These are phyloP conservation scores for Scheffersomyces stambukii DNA, from an alignment of 1,139 yeast genomes.

Conservation along the genomic window DNA sequence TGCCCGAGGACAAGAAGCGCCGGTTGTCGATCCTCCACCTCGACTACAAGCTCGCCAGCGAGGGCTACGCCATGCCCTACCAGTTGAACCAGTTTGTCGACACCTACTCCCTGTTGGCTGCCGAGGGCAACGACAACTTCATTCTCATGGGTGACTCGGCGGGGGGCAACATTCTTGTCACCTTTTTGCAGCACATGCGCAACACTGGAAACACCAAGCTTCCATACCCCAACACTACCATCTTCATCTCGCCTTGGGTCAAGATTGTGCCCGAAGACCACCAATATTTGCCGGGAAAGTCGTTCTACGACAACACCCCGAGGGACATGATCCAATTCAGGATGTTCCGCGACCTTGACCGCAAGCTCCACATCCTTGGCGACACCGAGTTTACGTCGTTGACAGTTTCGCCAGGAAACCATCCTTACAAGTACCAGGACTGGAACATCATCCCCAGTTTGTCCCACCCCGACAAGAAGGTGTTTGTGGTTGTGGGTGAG, in stretches of 20 bases:
- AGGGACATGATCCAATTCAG: conserved; percentile 27
- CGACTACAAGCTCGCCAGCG: conserved; percentile 35
- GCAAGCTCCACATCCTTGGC: conserved; percentile 10
- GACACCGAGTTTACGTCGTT: conserved; percentile 7
- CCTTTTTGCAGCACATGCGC: conserved; percentile 25
- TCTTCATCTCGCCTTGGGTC: conserved; percentile 42
- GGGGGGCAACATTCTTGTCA: conserved; percentile 35
- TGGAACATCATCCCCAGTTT: conserved; percentile 36
- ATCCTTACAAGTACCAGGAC: conserved; percentile 17
- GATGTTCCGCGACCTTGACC: conserved; percentile 4
- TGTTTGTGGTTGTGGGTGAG: conserved; percentile 37
- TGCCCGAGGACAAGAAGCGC: conserved; percentile 22
- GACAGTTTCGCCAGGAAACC: conserved; percentile 14
- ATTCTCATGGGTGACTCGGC: conserved; percentile 40
- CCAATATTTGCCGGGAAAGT: conserved; percentile 23
- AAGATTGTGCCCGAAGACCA: conserved; percentile 10
- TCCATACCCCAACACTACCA: conserved; percentile 27
- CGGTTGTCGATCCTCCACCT: conserved; percentile 29
- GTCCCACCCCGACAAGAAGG: conserved; percentile 19
- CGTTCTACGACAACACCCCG: conserved; percentile 29
- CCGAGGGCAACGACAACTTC: conserved; percentile 26
- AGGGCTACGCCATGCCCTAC: conserved; percentile 29
- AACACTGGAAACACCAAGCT: conserved; percentile 9
- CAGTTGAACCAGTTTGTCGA: conserved; percentile 32
- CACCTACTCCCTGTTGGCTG: conserved; percentile 25